Conservation (phyloP, 108 stramenopile species). For the Bacterosira constricta region DNA sequence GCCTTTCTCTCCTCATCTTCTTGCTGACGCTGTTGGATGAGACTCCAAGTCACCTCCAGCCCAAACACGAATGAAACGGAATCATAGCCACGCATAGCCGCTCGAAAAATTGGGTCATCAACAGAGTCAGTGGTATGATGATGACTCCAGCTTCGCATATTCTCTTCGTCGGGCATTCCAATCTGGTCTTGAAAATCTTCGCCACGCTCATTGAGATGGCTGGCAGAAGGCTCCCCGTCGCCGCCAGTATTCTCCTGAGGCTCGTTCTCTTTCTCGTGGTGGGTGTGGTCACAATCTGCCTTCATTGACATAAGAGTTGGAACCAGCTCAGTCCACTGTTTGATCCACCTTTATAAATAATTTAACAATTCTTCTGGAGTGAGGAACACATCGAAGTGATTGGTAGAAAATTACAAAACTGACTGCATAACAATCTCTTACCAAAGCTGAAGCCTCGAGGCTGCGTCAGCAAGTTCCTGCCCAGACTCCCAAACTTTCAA, state of each 20-base stretch:
- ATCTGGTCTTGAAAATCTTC: constrained; percentile 90
- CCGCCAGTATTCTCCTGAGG: constrained; percentile 25
- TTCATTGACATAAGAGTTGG: constrained; percentile 87
- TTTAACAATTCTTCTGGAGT: neutral
- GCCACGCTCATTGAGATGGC: constrained; percentile 67
- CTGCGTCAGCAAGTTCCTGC: constrained; percentile 77
- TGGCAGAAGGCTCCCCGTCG: constrained; percentile 25
- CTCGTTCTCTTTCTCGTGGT: constrained; percentile 28
- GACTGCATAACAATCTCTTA: neutral
- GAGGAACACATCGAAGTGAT: too few species aligned
- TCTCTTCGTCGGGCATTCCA: constrained; percentile 95
- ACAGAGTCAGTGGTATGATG: constrained; percentile 90
- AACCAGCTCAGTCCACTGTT: constrained; percentile 81
- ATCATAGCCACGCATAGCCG: constrained; percentile 86
- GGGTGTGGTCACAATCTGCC: constrained; percentile 53
- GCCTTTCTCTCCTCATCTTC: constrained; percentile 85
- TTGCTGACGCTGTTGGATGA: constrained; percentile 88
- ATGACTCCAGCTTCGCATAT: constrained; percentile 94
- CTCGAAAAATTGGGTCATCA: constrained; percentile 93
- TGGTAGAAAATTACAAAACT: too few species aligned
- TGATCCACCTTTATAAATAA: constrained; percentile 51
- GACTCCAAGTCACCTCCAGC: constrained; percentile 92
- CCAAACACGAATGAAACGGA: constrained; percentile 95
- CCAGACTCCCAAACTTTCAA: constrained; percentile 87
- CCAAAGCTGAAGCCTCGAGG: constrained; percentile 72